Evolutionary conservation across 2,329 filamentous ascomycete species (phyloP).

Genomic region (Phoma sp.): DNA sequence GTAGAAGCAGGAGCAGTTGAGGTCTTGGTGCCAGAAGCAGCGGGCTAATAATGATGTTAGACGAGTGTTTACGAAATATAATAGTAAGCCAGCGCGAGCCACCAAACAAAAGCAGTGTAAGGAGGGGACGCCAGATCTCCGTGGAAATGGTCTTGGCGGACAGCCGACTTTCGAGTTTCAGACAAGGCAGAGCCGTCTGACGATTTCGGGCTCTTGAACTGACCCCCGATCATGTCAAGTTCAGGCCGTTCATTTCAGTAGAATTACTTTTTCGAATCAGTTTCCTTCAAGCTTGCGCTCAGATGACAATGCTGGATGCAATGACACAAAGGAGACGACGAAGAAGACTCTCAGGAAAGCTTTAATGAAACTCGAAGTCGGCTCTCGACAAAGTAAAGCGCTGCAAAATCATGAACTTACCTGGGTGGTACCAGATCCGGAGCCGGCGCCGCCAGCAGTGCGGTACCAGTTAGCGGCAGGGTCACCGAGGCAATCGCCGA

Average conservation of each 20-base stretch:
- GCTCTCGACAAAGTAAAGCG: conserved; percentile 11
- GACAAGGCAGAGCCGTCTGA: conserved; percentile 8
- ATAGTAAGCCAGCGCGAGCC: conserved; percentile 8
- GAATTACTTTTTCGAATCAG: conserved; percentile 14
- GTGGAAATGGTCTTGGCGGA: conserved; percentile 6
- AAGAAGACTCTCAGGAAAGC: conserved; percentile 13
- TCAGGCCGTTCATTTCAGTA: conserved; percentile 15
- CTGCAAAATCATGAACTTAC: conserved; percentile 19
- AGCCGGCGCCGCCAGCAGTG: conserved; percentile 38
- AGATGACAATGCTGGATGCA: conserved; percentile 20
- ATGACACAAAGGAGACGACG: conserved; percentile 16
- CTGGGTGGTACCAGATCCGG: conserved; percentile 8
- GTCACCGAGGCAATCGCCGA: conserved; percentile 57
- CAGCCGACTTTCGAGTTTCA: conserved; percentile 8
- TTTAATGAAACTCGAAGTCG: conserved; percentile 6
- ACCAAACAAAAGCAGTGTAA: conserved; percentile 1
- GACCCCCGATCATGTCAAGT: conserved; percentile 4
- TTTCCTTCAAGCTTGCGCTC: conserved; percentile 20
- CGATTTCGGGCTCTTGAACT: conserved; percentile 7
- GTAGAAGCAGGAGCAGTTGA: conserved; percentile 22
- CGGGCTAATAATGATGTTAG: conserved; percentile 12
- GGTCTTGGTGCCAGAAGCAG: conserved; percentile 22
- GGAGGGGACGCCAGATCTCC: conserved; percentile 10
- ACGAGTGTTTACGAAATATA: conserved; percentile 3
- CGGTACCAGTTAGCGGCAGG: conserved; percentile 58